Conservation (phyloP, 345 rosid genomes). For the Citrus hindsii region DNA sequence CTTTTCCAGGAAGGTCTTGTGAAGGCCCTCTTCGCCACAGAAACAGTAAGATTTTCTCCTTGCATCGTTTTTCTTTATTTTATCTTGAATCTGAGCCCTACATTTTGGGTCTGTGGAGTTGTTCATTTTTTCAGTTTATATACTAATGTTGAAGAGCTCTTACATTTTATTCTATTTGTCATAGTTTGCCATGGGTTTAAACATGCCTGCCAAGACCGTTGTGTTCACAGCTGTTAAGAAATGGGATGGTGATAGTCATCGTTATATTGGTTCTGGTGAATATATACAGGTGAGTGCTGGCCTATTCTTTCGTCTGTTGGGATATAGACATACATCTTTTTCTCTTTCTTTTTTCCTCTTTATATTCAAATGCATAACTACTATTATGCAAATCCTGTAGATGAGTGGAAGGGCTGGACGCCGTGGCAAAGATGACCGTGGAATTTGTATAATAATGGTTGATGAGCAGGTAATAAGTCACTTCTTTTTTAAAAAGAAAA, state of each 20-base stretch:
- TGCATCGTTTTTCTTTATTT: constrained; percentile 7
- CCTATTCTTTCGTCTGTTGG: constrained; percentile 5
- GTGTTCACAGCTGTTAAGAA: constrained; percentile 91
- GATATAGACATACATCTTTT: neutral
- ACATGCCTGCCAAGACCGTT: constrained; percentile 99
- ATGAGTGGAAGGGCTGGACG: constrained; percentile 99
- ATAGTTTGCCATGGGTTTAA: constrained; percentile 99
- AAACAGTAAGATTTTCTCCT: constrained; percentile 65
- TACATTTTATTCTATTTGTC: constrained; percentile 12
- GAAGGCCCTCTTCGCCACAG: constrained; percentile 95
- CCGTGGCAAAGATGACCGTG: constrained; percentile 97
- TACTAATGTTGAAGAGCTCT: constrained; percentile 2
- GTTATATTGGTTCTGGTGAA: constrained; percentile 92
- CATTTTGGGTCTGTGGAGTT: neutral
- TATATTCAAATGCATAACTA: constrained; percentile 8
- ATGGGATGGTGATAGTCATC: constrained; percentile 99
- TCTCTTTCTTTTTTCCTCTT: neutral
- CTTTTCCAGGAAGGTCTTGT: constrained; percentile 99
- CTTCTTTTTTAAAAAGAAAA: neutral
- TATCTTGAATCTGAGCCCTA: neutral
- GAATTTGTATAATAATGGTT: constrained; percentile 94
- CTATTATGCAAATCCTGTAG: constrained; percentile 38
- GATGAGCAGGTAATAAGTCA: constrained; percentile 70
- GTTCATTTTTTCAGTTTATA: neutral
- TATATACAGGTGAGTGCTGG: constrained; percentile 82